These are phyloP conservation scores for Tolypocladium ophioglossoides DNA, from an alignment of 2,329 filamentous ascomycete species.

Conservation along the genomic window DNA sequence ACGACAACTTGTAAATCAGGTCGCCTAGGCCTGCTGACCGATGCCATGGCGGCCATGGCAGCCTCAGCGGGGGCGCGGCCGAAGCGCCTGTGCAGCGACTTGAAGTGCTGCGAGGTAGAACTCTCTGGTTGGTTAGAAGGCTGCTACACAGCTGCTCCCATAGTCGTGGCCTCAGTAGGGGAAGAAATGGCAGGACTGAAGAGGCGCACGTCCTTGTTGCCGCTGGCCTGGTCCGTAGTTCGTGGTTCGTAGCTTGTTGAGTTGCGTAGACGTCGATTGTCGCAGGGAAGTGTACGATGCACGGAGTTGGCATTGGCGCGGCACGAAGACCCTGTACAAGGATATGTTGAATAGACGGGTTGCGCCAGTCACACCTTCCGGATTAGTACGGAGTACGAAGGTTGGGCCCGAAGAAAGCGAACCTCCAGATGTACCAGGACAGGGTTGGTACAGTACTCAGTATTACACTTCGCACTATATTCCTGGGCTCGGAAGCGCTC, in stretches of 20 bases:
- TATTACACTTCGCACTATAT: no score
- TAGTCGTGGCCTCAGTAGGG: neutral
- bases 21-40: constrained; percentile 23
- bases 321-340: neutral
- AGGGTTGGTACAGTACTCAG: no score
- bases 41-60: neutral
- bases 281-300: neutral
- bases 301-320: no score
- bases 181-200: neutral
- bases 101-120: neutral
- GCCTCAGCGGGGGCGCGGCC: constrained; percentile 4
- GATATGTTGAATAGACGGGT: neutral
- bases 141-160: neutral
- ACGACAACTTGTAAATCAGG: constrained; percentile 41
- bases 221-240: neutral
- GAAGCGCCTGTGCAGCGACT: constrained; percentile 6
- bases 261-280: neutral
- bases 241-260: neutral
- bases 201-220: neutral
- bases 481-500: no score
- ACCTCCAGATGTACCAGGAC: no score
- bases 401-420: no score
- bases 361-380: no score
- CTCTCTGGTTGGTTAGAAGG: neutral
- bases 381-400: no score